Conservation (phyloP, 164 flowering plant species). For the Brasenia schreberi region DNA sequence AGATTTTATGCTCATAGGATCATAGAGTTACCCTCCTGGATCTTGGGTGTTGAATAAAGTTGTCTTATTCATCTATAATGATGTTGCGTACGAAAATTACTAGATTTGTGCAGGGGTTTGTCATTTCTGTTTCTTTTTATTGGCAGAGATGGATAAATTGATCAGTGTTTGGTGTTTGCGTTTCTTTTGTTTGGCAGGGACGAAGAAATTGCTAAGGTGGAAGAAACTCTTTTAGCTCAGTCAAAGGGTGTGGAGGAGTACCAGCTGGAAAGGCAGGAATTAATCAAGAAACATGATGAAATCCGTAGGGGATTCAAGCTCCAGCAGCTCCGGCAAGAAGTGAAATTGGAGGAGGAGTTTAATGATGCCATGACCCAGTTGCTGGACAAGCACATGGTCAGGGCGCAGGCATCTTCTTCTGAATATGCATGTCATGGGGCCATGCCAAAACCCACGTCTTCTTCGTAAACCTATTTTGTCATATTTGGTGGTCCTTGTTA, state of each 20-base stretch:
- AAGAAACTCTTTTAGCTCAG: not conserved
- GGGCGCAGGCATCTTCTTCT: not conserved
- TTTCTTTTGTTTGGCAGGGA: not conserved
- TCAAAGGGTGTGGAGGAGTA: not conserved
- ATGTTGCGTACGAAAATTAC: too few relatives aligned
- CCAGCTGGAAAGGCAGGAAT: not conserved
- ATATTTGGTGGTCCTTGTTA: too few relatives aligned
- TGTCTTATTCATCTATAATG: too few relatives aligned
- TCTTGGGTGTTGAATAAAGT: too few relatives aligned
- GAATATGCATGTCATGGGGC: not conserved
- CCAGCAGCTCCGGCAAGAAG: not conserved
- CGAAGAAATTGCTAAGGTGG: conserved; percentile 1
- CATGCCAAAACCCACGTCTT: too few relatives aligned
- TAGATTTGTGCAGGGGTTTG: too few relatives aligned
- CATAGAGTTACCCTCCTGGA: too few relatives aligned
- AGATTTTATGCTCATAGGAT: too few relatives aligned
- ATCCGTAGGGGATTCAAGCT: not conserved
- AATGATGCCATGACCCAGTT: not conserved
- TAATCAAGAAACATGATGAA: not conserved
- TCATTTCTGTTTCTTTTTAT: too few relatives aligned
- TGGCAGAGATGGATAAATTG: too few relatives aligned
- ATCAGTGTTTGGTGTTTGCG: too few relatives aligned
- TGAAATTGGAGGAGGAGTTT: not conserved
- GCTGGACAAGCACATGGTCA: not conserved
- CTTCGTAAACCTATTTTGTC: too few relatives aligned